phyloP scores from a whole-genome alignment of 2,329 filamentous ascomycete genomes.

The Chaetomiaceae sp. region DNA sequence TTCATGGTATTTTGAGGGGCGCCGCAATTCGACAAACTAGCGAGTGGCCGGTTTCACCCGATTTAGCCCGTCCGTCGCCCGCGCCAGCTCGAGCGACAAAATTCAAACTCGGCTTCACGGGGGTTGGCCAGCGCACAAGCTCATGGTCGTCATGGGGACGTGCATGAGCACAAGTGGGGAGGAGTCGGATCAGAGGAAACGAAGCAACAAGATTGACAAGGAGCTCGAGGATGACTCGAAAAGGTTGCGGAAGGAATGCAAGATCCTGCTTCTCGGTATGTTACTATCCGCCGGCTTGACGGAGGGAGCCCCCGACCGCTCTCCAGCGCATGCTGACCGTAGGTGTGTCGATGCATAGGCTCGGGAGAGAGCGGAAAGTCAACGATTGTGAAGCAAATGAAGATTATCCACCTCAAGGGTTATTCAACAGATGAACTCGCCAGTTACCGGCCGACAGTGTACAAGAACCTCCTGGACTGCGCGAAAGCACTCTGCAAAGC shows the following conservation, averaged over 20 bases:
- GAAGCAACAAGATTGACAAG: constrained; percentile 92
- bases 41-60: constrained; percentile 16
- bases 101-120: background rate
- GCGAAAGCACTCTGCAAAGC: constrained; percentile 88
- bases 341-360: constrained; percentile 48
- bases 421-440: constrained; percentile 92
- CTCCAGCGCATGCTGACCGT: background rate
- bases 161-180: constrained; percentile 89
- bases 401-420: constrained; percentile 98
- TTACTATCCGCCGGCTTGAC: constrained; percentile 14
- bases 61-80: background rate
- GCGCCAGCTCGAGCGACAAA: background rate
- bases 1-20: background rate
- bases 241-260: constrained; percentile 93
- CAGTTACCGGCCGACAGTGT: constrained; percentile 92
- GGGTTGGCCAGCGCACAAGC: background rate
- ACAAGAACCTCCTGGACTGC: constrained; percentile 97
- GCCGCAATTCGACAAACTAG: background rate
- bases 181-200: constrained; percentile 90
- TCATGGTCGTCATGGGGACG: constrained; percentile 67
- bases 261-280: constrained; percentile 90
- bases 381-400: constrained; percentile 99
- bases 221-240: constrained; percentile 91
- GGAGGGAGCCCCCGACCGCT: background rate
- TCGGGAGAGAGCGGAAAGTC: constrained; percentile 99